These are phyloP conservation scores for Trichopus zeylanicus DNA, from an alignment of 116 monocot genomes.

Conservation along the genomic window DNA sequence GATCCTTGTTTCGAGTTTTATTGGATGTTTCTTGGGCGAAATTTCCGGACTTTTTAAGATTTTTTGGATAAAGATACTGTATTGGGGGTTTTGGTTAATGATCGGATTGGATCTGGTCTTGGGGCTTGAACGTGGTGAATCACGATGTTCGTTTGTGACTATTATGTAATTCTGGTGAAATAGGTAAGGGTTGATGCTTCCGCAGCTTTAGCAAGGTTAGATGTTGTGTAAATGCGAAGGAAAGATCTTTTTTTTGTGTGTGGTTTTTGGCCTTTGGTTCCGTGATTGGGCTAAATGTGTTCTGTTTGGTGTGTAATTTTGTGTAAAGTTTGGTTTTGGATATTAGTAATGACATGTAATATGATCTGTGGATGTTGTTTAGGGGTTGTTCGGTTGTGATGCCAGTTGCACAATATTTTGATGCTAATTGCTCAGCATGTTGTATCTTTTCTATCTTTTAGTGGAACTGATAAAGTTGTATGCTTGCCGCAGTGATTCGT, in stretches of 20 bases:
- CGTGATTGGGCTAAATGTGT: no score
- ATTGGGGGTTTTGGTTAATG: not conserved
- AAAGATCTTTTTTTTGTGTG: no score
- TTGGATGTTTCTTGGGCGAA: not conserved
- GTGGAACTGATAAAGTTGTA: not conserved
- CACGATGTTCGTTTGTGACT: not conserved
- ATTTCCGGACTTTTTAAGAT: not conserved
- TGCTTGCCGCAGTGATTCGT: not conserved
- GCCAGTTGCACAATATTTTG: not conserved
- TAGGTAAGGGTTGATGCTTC: no score
- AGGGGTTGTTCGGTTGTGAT: not conserved
- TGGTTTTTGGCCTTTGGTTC: no score
- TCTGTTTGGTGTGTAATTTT: no score
- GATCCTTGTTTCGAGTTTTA: not conserved
- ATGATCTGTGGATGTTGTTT: no score
- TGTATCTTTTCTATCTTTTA: not conserved
- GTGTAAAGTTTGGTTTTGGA: no score
- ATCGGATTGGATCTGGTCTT: not conserved
- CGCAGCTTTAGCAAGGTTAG: no score
- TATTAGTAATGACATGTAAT: no score
- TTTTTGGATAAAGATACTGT: not conserved
- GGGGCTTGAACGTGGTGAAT: not conserved
- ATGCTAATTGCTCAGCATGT: not conserved
- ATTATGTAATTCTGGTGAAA: not conserved
- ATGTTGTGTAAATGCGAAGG: no score